These are phyloP conservation scores for Diaporthe vexans DNA, from an alignment of 2,329 filamentous ascomycete genomes.

Conservation along the genomic window DNA sequence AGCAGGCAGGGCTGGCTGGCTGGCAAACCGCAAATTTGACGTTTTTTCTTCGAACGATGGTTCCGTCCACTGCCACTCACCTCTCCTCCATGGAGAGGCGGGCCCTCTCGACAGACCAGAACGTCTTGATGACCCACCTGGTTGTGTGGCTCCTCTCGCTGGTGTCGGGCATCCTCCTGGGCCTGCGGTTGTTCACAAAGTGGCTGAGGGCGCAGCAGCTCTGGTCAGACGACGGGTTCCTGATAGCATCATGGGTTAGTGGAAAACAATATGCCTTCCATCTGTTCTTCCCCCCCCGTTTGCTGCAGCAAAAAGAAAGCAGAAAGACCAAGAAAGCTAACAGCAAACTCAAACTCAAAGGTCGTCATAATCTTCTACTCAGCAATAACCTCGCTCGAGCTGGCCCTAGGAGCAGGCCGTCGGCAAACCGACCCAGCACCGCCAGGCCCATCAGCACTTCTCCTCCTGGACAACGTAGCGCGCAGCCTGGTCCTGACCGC, in stretches of 20 bases:
- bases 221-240: slow-evolving; percentile 33
- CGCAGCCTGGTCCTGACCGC: slow-evolving; percentile 31
- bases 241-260: slow-evolving; percentile 35
- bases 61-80: not conserved
- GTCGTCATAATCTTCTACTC: slow-evolving; percentile 34
- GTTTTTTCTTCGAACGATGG: not conserved
- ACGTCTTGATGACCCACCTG: slow-evolving; percentile 35
- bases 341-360: not conserved
- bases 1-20: slow-evolving; percentile 5
- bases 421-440: not conserved
- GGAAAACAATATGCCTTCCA: not conserved
- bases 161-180: slow-evolving; percentile 32
- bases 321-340: not conserved
- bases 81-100: not conserved
- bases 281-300: not conserved
- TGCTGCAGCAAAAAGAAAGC: not conserved
- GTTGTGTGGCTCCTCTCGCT: slow-evolving; percentile 29
- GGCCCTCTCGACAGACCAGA: slow-evolving; percentile 19
- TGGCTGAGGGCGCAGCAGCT: slow-evolving; percentile 25
- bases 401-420: slow-evolving; percentile 33
- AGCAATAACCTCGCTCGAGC: slow-evolving; percentile 31
- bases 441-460: not conserved
- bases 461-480: slow-evolving; percentile 35
- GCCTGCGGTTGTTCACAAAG: slow-evolving; percentile 29
- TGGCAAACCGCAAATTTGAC: not conserved